Base-by-base conservation (phyloP, 768 basidiomycete species). In the Russula abietina region DNA sequence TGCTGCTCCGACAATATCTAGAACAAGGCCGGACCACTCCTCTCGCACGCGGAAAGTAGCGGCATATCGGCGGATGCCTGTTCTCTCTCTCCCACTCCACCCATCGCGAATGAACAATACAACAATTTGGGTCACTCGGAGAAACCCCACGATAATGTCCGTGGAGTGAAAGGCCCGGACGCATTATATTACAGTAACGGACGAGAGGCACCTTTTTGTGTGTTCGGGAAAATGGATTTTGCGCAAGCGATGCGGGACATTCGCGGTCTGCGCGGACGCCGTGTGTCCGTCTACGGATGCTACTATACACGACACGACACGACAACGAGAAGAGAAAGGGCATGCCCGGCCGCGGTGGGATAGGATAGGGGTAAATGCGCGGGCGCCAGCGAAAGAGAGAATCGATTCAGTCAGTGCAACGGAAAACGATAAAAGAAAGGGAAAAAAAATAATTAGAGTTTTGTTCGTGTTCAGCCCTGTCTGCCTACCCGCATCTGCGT, bases 131-230 rank as follows among this genome's bases (percentile, higher is more conserved):
- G n/a, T 41, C 16, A 26, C 3, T 36, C 49, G 55, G 60, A 50
- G 46, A 57, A 45, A 57, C 61, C 49, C 49, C 49, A 41, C 55
- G 38, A 59, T n/a, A 2, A 50, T 56, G 46, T 61, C 60, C 60
- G 55, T 39, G 39, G n/a, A 48, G 46, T 39, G 49, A 51, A 19
- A 12, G 32, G 24, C 51, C 46, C n/a, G 55, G 61, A 51, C 55
- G 55, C 43, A 55, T 39, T 32, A 30, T n/a, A n/a, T n/a, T n/a
- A n/a, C n/a, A n/a, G n/a, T n/a, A n/a, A 28, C 12, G 10, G 26
- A 22, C 1, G 3, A 16, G 36, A 24, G 32, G 45, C 17, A n/a
- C 24, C 4, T 30, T 11, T 6, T 11, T 6, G 22, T 36, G 33
- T 3, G 17, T 49, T 38, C 46, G 39, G n/a, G 39, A 50, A 41